Evolutionary conservation across 2,329 filamentous ascomycete genomes (phyloP).

Genomic region (Setomelanomma holmii): DNA sequence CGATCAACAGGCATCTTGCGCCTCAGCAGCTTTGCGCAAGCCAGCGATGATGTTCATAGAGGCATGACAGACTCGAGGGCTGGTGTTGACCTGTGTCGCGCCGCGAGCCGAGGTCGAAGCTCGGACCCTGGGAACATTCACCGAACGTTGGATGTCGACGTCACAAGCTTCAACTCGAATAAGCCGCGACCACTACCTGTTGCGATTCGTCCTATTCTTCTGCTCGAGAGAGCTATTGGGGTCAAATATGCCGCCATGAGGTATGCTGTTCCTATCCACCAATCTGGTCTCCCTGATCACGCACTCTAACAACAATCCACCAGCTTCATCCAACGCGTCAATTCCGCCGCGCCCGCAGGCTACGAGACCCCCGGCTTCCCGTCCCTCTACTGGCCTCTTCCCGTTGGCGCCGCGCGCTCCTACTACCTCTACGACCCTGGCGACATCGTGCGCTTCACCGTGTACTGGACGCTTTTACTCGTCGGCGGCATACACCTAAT

Average conservation of each 20-base stretch:
- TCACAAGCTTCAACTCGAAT: conserved; percentile 14
- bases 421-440: conserved; percentile 74
- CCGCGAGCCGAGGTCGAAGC: conserved; percentile 38
- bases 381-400: conserved; percentile 78
- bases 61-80: conserved; percentile 10
- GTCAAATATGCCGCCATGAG: conserved; percentile 44
- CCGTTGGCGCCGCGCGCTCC: conserved; percentile 62
- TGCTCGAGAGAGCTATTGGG: no score
- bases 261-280: conserved; percentile 21
- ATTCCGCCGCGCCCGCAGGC: conserved; percentile 58
- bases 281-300: background rate
- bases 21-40: conserved; percentile 4
- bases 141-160: conserved; percentile 13
- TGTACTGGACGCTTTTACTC: conserved; percentile 84
- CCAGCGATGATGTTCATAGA: conserved; percentile 6
- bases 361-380: conserved; percentile 79
- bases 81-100: conserved; percentile 27
- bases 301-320: background rate
- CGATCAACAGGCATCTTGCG: conserved; percentile 69
- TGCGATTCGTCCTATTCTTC: background rate
- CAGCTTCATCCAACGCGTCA: conserved; percentile 55
- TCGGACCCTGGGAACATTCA: conserved; percentile 22
- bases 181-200: background rate
- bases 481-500: conserved; percentile 77
- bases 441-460: conserved; percentile 87